These are phyloP conservation scores for Bipolaris sorokiniana DNA, from an alignment of 2,329 filamentous ascomycete genomes.

Conservation along the genomic window DNA sequence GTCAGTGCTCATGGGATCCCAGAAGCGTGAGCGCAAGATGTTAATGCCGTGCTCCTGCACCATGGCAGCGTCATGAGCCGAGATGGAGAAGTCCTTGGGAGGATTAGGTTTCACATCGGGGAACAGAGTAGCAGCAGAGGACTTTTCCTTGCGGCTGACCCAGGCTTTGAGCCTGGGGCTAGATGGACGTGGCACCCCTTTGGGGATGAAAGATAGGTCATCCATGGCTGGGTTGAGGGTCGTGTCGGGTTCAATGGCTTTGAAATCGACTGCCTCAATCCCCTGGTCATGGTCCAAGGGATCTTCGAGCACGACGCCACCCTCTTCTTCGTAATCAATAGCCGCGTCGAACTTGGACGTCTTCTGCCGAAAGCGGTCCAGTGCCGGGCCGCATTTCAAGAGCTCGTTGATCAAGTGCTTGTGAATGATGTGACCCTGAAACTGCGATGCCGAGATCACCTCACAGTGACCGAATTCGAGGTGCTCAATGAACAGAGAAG, in stretches of 20 bases:
- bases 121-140: constrained; percentile 43
- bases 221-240: constrained; percentile 5
- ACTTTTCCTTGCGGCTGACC: constrained; percentile 29
- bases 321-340: constrained; percentile 37
- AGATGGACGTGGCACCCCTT: neutral
- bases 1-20: constrained; percentile 57
- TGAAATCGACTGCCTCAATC: constrained; percentile 24
- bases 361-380: constrained; percentile 39
- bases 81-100: constrained; percentile 38
- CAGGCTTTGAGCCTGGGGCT: constrained; percentile 29
- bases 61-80: constrained; percentile 34
- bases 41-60: constrained; percentile 44
- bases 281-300: constrained; percentile 27
- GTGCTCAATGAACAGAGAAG: constrained; percentile 59
- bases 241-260: constrained; percentile 35
- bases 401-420: constrained; percentile 55
- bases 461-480: constrained; percentile 61
- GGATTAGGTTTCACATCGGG: constrained; percentile 41
- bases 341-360: constrained; percentile 36
- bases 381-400: constrained; percentile 24
- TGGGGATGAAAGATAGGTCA: constrained; percentile 24
- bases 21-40: constrained; percentile 50
- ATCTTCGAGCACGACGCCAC: constrained; percentile 30
- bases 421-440: constrained; percentile 58
- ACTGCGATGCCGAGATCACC: constrained; percentile 51